Evolutionary conservation across 768 basidiomycete species (phyloP), one percentile per base, ranked within the genome.

Genomic region (Cystofilobasidium ferigula): DNA sequence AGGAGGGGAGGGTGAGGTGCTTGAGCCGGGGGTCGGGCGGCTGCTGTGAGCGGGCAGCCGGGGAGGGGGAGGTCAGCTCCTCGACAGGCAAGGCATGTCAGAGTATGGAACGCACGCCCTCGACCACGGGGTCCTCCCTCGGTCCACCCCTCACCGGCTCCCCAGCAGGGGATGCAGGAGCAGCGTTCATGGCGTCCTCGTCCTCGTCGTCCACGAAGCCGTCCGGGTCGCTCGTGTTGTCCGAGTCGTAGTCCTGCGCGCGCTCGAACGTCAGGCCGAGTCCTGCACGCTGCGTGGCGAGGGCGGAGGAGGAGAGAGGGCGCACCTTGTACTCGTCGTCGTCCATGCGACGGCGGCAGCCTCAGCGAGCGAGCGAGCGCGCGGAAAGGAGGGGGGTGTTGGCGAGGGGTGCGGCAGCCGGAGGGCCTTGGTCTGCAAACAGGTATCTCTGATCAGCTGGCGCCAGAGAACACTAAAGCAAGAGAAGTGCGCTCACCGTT

Each of bases 241-340:
- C 32, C 7, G 38, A 43, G 57, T 64, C 63, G 54, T 48, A 64
- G 45, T 24, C 36, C n/a, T n/a, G n/a, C n/a, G n/a, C n/a, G n/a
- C n/a, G n/a, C n/a, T n/a, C n/a, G n/a, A n/a, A n/a, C n/a, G n/a
- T n/a, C n/a, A n/a, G n/a, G n/a, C n/a, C n/a, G n/a, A n/a, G n/a
- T n/a, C n/a, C n/a, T n/a, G n/a, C n/a, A n/a, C n/a, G n/a, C n/a
- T n/a, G n/a, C n/a, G n/a, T n/a, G n/a, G n/a, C n/a, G n/a, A n/a
- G n/a, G n/a, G n/a, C n/a, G n/a, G n/a, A n/a, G n/a, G n/a, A n/a
- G n/a, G n/a, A n/a, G n/a, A n/a, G n/a, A n/a, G n/a, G n/a, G n/a
- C n/a, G n/a, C n/a, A n/a, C n/a, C 62, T 63, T 63, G 51, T 40
- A 38, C 38, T 63, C 62, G 51, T 63, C 62, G 35, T 63, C 62